Evolutionary conservation across 371 early-diverging fungal genomes (phyloP).

Genomic region (Sporodiniella umbellata): DNA sequence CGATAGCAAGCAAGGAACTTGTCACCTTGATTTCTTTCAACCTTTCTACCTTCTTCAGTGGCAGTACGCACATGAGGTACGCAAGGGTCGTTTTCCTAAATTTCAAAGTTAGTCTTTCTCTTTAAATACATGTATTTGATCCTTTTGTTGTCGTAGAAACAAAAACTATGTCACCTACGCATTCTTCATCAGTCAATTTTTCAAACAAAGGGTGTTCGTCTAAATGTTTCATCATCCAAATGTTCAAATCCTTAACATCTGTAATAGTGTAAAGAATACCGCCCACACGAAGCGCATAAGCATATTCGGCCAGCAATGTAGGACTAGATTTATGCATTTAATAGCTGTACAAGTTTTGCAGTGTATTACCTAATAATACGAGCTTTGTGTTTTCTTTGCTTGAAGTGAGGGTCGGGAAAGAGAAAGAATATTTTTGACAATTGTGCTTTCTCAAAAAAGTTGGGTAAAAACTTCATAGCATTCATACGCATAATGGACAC

Average conservation of each 20-base stretch:
- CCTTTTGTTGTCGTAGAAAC: not conserved
- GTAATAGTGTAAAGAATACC: constrained; percentile 97
- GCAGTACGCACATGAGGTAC: constrained; percentile 78
- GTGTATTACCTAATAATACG: constrained; percentile 89
- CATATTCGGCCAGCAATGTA: constrained; percentile 93
- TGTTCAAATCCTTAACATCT: constrained; percentile 90
- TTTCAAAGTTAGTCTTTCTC: no score
- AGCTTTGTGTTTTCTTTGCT: constrained; percentile 99
- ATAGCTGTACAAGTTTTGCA: no score
- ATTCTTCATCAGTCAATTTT: constrained; percentile 81
- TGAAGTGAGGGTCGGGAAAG: constrained; percentile 99
- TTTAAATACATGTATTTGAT: not conserved
- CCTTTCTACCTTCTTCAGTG: constrained; percentile 98
- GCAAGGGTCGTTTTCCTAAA: constrained; percentile 79
- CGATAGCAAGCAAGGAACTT: constrained; percentile 93
- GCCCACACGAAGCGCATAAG: constrained; percentile 84
- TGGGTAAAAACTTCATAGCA: constrained; percentile 98
- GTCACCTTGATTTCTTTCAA: constrained; percentile 89
- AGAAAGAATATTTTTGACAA: constrained; percentile 98
- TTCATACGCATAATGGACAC: constrained; percentile 96
- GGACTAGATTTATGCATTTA: constrained; percentile 32
- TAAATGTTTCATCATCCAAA: constrained; percentile 95
- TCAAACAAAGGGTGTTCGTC: constrained; percentile 94
- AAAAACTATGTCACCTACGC: constrained; percentile 53
- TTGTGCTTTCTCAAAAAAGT: constrained; percentile 94